Conservation (phyloP, 2,329 filamentous ascomycete species). For the Colletotrichum somersetense region DNA sequence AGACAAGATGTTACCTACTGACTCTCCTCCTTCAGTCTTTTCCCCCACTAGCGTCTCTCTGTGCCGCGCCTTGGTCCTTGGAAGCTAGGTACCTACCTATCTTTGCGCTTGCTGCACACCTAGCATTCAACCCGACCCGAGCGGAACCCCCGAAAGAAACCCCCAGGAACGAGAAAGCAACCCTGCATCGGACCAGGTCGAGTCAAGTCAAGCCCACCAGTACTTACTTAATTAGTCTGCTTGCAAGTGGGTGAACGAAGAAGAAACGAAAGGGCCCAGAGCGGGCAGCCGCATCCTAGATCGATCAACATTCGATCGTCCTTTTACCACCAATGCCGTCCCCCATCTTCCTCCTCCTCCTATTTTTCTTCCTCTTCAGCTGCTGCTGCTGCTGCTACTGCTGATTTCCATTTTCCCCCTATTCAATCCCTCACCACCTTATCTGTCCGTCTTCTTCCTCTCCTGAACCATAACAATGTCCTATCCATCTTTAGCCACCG, state of each 20-base stretch:
- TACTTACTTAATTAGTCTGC: background rate
- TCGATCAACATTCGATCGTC: conserved; percentile 27
- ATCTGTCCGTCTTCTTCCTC: background rate
- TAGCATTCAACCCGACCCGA: conserved; percentile 4
- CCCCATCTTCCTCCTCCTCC: background rate
- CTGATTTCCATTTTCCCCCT: background rate
- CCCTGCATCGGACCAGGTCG: conserved; percentile 21
- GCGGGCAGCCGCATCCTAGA: conserved; percentile 31
- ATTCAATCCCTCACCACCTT: background rate
- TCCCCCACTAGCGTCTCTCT: background rate
- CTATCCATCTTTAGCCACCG: conserved; percentile 36
- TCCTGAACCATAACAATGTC: conserved; percentile 30
- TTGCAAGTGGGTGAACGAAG: conserved; percentile 23
- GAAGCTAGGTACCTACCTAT: background rate
- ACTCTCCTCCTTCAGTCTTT: background rate
- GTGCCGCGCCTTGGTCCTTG: background rate
- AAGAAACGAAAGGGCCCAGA: conserved; percentile 26
- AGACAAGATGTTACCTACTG: background rate
- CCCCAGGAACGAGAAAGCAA: conserved; percentile 12
- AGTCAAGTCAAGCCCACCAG: conserved; percentile 9
- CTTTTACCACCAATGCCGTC: conserved; percentile 21
- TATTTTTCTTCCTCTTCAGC: conserved; percentile 2
- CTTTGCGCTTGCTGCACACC: conserved; percentile 7
- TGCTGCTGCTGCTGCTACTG: background rate
- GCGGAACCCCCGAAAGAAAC: conserved; percentile 9